Base-by-base conservation (phyloP, 2,329 filamentous ascomycete genomes). In the Amauroascus verrucosus region DNA sequence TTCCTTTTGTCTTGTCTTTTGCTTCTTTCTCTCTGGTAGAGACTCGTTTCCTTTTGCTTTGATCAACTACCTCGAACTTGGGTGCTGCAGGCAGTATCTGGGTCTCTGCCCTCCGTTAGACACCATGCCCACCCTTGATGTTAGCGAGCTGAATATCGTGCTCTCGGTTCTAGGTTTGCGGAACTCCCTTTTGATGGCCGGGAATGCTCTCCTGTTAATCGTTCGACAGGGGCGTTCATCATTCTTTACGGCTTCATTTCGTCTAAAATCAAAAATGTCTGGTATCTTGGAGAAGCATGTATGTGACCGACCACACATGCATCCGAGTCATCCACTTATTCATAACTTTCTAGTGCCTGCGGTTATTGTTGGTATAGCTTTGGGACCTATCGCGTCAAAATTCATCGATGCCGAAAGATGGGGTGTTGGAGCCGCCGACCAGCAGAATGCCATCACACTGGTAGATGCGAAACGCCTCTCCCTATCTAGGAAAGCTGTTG, bases 331-430 rank as follows among this genome's bases (percentile, higher is more conserved):
- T 2, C 16, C 2, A 8, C 13, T 16, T 16, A 22, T 44, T 53
- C 2, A 53, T 16, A 6, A 33, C 14, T 16, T 20, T 30, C 8
- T 33, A 81, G 77, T 82, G 16, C 78, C 78, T 2, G 77, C 79
- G 1, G 71, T 82, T 20, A 16, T 77, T 7, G 57, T 80, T 26
- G 80, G 80, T 2, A 72, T 80, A 47, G 60, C 74, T 0, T 67
- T 83, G 3, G 79, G 80, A 0, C 80, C 79, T 0, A 63, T 80
- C 16, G 71, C 74, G 3, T 74, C 77, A 1, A 79, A 72, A 37
- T 76, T 82, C 50, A 60, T 83, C 3, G 70, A 77, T 40, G 60
- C 66, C n/a, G 60, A 65, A 28, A 59, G 65, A 54, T 73, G 71
- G 70, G 67, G 65, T 11, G 63, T 63, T 9, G 64, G 61, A 6